Evolutionary conservation across 2,329 filamentous ascomycete species (phyloP).

Genomic region (Exserohilum rostratum): DNA sequence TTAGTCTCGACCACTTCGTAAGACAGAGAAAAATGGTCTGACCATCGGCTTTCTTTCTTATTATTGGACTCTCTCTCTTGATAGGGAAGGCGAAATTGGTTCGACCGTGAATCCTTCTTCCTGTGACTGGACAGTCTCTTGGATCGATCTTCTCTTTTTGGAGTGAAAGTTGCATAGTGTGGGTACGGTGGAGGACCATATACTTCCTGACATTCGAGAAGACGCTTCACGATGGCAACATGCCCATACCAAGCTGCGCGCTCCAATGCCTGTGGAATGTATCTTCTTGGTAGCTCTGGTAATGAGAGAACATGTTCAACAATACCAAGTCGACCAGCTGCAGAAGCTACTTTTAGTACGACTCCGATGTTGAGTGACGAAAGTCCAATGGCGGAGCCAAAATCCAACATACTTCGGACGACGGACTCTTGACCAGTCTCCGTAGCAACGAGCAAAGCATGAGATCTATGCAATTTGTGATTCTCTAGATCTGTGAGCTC

Average conservation of each 20-base stretch:
- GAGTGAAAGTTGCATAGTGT: background rate
- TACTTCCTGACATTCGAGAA: background rate
- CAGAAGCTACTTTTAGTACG: background rate
- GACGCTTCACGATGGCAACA: background rate
- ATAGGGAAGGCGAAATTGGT: too few species aligned
- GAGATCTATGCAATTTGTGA: background rate
- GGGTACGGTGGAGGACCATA: background rate
- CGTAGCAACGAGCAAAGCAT: background rate
- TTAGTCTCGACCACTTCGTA: background rate
- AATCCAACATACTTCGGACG: background rate
- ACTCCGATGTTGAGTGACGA: background rate
- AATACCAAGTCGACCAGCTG: background rate
- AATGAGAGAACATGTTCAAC: background rate
- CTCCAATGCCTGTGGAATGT: background rate
- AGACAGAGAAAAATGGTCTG: background rate
- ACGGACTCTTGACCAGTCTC: background rate
- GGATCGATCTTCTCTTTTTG: background rate
- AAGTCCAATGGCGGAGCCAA: background rate
- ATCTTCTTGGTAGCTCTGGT: background rate
- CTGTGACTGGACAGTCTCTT: background rate
- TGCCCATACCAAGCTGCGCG: background rate
- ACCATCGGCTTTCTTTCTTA: background rate
- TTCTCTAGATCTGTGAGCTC: background rate
- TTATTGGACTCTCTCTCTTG: too few species aligned
- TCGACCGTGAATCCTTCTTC: too few species aligned